Percentiles rank a stretch among this genome's conserved stretches.
Evolutionary conservation across 116 monocot species (phyloP).

Genomic region (Iris pallida): DNA sequence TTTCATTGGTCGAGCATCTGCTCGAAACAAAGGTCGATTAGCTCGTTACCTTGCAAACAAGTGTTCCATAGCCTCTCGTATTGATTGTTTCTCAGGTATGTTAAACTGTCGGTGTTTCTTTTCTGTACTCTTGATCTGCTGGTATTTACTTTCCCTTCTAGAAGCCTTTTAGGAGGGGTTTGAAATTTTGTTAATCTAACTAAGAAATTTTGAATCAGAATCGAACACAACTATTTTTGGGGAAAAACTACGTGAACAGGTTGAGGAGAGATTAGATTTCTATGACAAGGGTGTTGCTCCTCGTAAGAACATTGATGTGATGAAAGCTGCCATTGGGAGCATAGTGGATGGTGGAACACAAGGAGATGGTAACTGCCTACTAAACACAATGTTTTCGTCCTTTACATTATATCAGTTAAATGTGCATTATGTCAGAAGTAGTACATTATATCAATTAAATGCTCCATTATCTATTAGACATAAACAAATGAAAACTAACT

Average conservation of each 20-base stretch:
- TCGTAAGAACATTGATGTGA: constrained; percentile 87
- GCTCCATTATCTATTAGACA: too few species aligned
- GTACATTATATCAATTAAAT: too few species aligned
- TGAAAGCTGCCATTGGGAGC: constrained; percentile 80
- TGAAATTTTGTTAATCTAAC: background rate
- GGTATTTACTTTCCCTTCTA: too few species aligned
- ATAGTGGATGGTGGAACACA: background rate
- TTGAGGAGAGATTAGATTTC: constrained; percentile 92
- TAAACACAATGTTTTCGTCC: too few species aligned
- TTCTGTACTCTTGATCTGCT: background rate
- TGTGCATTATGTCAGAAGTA: too few species aligned
- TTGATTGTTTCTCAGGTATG: constrained; percentile 87
- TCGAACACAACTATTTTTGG: constrained; percentile 64
- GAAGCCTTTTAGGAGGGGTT: too few species aligned
- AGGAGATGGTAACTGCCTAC: background rate
- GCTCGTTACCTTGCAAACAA: constrained; percentile 94
- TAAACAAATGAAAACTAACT: too few species aligned
- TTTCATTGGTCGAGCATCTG: constrained; percentile 80
- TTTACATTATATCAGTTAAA: too few species aligned
- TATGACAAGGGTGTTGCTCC: constrained; percentile 95
- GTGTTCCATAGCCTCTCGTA: constrained; percentile 91
- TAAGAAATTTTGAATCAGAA: constrained; percentile 27
- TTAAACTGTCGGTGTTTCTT: background rate
- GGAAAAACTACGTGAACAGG: constrained; percentile 81
- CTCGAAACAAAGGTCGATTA: constrained; percentile 72